A percentile compares a stretch with the other conserved stretches of the same genome.
phyloP scores from a whole-genome alignment of 176 grass and related monocot species.

The Typha latifolia region DNA sequence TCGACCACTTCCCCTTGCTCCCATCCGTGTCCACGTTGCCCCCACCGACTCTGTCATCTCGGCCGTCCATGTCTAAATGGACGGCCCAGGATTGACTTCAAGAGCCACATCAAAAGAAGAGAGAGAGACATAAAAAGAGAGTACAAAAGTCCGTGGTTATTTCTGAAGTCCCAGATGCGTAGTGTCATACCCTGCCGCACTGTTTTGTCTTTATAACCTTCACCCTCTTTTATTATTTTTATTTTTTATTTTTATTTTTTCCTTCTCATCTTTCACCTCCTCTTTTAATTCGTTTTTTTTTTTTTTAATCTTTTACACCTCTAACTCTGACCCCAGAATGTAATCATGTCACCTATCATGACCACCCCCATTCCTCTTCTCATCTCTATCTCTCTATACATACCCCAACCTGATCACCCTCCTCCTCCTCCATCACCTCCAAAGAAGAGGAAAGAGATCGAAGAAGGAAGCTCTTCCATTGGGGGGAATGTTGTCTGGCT shows the following conservation, averaged over 20 bases:
- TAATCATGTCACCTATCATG: conserved; percentile 4
- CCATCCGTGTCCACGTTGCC: not conserved
- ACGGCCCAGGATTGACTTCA: not conserved
- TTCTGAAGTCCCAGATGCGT: conserved; percentile 8
- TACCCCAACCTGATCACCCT: not conserved
- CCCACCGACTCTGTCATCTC: not conserved
- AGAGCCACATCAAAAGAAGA: not conserved
- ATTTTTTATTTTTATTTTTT: not conserved
- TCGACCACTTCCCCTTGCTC: conserved; percentile 6
- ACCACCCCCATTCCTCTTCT: not conserved
- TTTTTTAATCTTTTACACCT: not conserved
- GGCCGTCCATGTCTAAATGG: not conserved
- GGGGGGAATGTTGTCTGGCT: conserved; percentile 44
- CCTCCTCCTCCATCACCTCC: no score
- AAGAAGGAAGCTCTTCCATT: conserved; percentile 22
- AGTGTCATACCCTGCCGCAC: not conserved
- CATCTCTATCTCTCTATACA: not conserved
- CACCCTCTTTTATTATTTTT: not conserved
- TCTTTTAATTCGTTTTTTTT: not conserved
- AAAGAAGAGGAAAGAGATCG: not conserved
- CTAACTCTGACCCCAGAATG: not conserved
- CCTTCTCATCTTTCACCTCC: not conserved
- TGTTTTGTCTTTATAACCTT: not conserved
- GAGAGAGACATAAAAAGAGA: not conserved
- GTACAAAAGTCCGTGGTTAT: conserved; percentile 4